Evolutionary conservation across 2,329 filamentous ascomycete genomes (phyloP).

Genomic region (Aspergillus flavus): DNA sequence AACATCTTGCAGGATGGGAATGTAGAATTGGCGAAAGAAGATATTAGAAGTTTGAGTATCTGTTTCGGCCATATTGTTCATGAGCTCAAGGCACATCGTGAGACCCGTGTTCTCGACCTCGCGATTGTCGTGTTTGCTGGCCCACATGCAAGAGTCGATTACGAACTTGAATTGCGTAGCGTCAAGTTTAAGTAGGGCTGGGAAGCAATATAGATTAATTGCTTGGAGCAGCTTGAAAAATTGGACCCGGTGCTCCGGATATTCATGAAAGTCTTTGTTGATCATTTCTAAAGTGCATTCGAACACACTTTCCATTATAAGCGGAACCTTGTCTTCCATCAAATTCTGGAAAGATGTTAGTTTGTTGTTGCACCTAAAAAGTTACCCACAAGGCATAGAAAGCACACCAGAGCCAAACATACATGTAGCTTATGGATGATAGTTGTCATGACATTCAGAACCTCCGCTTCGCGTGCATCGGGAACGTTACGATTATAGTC

Average conservation of each 20-base stretch:
- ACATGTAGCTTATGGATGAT: slow-evolving; percentile 96
- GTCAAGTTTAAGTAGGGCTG: slow-evolving; percentile 88
- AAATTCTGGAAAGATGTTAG: slow-evolving; percentile 63
- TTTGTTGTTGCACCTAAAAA: not conserved
- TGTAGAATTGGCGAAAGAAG: slow-evolving; percentile 98
- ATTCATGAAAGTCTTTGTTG: slow-evolving; percentile 99
- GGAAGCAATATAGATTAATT: slow-evolving; percentile 98
- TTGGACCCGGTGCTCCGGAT: slow-evolving; percentile 97
- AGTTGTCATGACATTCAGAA: slow-evolving; percentile 95
- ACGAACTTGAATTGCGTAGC: slow-evolving; percentile 98
- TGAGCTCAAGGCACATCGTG: slow-evolving; percentile 96
- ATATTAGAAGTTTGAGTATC: slow-evolving; percentile 83
- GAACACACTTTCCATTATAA: slow-evolving; percentile 98
- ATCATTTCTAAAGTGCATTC: slow-evolving; percentile 99
- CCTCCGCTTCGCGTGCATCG: slow-evolving; percentile 92
- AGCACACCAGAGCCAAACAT: slow-evolving; percentile 51
- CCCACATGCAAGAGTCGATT: slow-evolving; percentile 99
- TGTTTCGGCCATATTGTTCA: slow-evolving; percentile 95
- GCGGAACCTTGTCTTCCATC: slow-evolving; percentile 98
- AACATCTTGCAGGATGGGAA: slow-evolving; percentile 92
- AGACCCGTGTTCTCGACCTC: slow-evolving; percentile 95
- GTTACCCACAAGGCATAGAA: not conserved
- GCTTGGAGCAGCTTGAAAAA: slow-evolving; percentile 97
- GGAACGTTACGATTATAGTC: slow-evolving; percentile 98
- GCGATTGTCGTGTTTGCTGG: slow-evolving; percentile 99